A percentile compares a stretch with the other conserved stretches of the same genome.
Evolutionary conservation across 1,139 yeast species (phyloP).

Genomic region (Kodamaea suecica): DNA sequence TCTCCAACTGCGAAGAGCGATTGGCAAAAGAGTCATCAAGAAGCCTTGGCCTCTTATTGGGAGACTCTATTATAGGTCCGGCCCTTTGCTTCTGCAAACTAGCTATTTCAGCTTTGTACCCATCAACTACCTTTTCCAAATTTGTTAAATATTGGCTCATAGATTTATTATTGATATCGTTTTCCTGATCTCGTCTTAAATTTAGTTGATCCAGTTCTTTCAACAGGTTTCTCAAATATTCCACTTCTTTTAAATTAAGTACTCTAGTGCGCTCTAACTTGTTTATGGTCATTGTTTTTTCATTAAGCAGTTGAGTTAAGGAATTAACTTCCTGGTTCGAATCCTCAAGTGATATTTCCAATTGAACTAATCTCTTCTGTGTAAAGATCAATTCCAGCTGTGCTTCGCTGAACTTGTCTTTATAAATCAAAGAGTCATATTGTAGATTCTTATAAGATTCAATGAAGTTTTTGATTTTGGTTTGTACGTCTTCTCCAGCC

Average conservation of each 20-base stretch:
- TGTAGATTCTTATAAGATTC: constrained; percentile 33
- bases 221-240: constrained; percentile 49
- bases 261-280: constrained; percentile 53
- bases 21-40: background rate
- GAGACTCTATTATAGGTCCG: constrained; percentile 1
- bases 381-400: constrained; percentile 18
- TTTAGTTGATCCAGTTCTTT: constrained; percentile 31
- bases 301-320: constrained; percentile 24
- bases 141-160: constrained; percentile 39
- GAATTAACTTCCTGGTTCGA: constrained; percentile 8
- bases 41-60: constrained; percentile 24
- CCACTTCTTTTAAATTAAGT: constrained; percentile 60
- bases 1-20: constrained; percentile 26
- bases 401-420: constrained; percentile 34
- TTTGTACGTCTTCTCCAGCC: constrained; percentile 21
- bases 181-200: constrained; percentile 17
- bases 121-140: constrained; percentile 53
- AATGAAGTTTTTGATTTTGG: constrained; percentile 28
- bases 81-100: constrained; percentile 31
- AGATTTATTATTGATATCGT: constrained; percentile 19
- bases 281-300: constrained; percentile 31
- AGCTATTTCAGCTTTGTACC: constrained; percentile 54
- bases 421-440: constrained; percentile 37
- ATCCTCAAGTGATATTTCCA: background rate
- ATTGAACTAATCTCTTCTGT: background rate